A percentile compares a stretch with the other conserved stretches of the same genome.
These are phyloP conservation scores for Cornus suecica DNA, from an alignment of 148 eudicot genomes.

Conservation along the genomic window DNA sequence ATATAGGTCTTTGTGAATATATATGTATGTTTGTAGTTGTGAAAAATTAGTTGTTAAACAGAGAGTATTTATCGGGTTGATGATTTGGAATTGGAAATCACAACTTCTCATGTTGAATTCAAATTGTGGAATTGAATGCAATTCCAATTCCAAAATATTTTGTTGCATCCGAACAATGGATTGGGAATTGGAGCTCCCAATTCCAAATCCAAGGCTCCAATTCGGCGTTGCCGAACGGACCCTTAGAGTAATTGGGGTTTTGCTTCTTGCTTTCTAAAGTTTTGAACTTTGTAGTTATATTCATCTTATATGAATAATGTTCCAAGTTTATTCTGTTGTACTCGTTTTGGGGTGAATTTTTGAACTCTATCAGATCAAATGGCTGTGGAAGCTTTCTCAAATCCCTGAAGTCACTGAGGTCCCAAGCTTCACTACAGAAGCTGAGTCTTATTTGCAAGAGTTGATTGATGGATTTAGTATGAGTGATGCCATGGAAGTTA, in stretches of 20 bases:
- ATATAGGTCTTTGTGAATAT: too few species aligned
- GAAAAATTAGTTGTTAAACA: too few species aligned
- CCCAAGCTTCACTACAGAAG: slow-evolving; percentile 67
- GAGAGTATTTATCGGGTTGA: too few species aligned
- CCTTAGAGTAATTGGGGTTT: neutral
- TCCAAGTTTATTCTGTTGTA: neutral
- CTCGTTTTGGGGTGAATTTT: neutral
- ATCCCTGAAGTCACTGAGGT: slow-evolving; percentile 75
- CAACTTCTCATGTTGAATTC: too few species aligned
- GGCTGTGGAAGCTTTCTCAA: slow-evolving; percentile 79
- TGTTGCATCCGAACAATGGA: too few species aligned
- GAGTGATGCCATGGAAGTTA: slow-evolving; percentile 77
- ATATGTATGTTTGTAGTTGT: too few species aligned
- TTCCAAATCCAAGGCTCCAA: too few species aligned
- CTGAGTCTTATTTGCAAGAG: slow-evolving; percentile 47
- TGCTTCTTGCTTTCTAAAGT: neutral
- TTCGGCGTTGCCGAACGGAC: too few species aligned
- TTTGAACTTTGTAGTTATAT: neutral
- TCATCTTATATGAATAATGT: neutral
- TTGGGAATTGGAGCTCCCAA: too few species aligned
- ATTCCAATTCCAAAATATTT: too few species aligned
- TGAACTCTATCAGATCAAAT: slow-evolving; percentile 58
- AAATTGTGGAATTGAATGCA: too few species aligned
- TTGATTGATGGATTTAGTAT: slow-evolving; percentile 62
- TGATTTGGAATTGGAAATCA: too few species aligned